Evolutionary conservation across 495 filamentous ascomycete genomes (phyloP), one percentile per base, ranked within the genome.

Genomic region (Parathielavia appendiculata): DNA sequence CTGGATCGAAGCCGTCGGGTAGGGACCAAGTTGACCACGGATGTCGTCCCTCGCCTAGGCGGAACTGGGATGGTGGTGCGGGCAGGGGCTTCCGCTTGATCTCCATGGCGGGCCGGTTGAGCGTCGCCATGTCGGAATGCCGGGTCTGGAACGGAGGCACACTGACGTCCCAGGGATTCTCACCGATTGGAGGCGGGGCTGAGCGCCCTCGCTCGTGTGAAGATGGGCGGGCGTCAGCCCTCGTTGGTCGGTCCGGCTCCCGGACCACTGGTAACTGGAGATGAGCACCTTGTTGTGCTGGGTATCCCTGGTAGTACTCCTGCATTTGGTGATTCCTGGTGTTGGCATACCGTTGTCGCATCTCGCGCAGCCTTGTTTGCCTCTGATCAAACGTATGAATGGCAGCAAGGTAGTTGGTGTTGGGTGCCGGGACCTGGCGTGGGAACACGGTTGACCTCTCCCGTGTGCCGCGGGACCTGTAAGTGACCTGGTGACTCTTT

Each of bases 1-100:
- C 57, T 1, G 65, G 61, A 13, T 68, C 63, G 47, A 62, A 70
- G 17, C 58, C 68, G 34, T 58, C 56, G 6, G 76, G 76, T 54
- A 66, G 66, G 4, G 70, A 69, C 64, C 65, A 71, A 0, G 66
- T 62, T 38, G 73, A 76, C 76, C 76, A 79, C 9, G 75, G 73
- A 41, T 76, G 58, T 14, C 67, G 71, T 22, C 73, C 76, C 47
- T 77, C 73, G 11, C 76, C 76, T 26, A 77, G 64, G 16, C 76
- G 72, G 51, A 70, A 77, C 52, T 71, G 68, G 14, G 64, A 69
- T 20, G 75, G 75, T 17, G 59, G 63, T 5, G 73, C 69, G 1
- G 76, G 74, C 26, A 78, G 44, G 11, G 68, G 71, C 34, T 77
- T 77, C 63, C 60, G 66, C 71, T 47, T 54, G 60, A 12, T 43